Conservation (phyloP, 2,329 filamentous ascomycete species). For the Botryosphaeria agaves region DNA sequence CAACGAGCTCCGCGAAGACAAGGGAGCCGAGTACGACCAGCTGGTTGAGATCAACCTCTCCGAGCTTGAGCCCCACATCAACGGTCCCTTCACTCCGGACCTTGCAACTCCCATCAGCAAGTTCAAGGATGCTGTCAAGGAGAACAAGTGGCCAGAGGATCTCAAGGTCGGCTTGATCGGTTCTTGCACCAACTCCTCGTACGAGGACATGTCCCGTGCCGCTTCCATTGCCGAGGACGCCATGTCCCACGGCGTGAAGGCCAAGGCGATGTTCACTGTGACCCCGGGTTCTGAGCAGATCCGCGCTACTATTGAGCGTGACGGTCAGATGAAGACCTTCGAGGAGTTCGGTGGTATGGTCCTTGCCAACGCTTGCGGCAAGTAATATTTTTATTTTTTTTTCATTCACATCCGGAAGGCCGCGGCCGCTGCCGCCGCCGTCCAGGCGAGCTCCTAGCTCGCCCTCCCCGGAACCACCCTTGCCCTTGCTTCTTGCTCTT, state of each 20-base stretch:
- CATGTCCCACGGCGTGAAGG: conserved; percentile 80
- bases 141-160: conserved; percentile 91
- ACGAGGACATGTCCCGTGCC: conserved; percentile 83
- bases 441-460: too few relatives aligned
- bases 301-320: conserved; percentile 76
- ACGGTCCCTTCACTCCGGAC: conserved; percentile 97
- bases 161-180: conserved; percentile 95
- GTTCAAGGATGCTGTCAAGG: conserved; percentile 86
- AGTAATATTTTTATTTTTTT: conserved; percentile 4
- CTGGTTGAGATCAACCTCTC: conserved; percentile 90
- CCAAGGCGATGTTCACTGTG: conserved; percentile 84
- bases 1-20: conserved; percentile 69
- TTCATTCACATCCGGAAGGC: too few relatives aligned
- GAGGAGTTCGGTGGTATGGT: conserved; percentile 93
- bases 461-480: too few relatives aligned
- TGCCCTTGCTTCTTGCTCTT: conserved; percentile 32
- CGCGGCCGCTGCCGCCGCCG: too few relatives aligned
- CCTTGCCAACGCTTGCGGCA: conserved; percentile 86
- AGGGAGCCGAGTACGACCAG: conserved; percentile 89
- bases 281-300: conserved; percentile 97
- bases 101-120: conserved; percentile 94
- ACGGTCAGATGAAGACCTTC: conserved; percentile 84
- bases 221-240: conserved; percentile 86
- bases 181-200: conserved; percentile 89
- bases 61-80: conserved; percentile 93